Base-by-base conservation (phyloP, 2,329 filamentous ascomycete species). In the Talaromyces sp. region DNA sequence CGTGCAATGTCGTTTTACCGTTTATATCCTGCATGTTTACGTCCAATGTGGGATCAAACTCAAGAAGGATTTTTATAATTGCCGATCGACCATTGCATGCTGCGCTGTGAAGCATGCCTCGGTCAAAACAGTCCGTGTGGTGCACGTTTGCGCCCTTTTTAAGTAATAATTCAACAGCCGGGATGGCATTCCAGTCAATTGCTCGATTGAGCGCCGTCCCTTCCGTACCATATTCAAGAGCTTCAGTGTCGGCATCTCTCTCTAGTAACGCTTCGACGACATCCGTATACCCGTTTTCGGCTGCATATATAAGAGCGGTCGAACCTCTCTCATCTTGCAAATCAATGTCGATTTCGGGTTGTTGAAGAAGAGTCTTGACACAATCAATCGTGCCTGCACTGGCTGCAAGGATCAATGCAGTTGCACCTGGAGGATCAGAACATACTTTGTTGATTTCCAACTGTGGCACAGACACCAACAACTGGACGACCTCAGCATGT, bases 1-100 rank as follows among this genome's bases (percentile, higher is more conserved):
- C 45, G 45, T 48, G 45, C 13, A 48, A 48, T 21, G 45, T 48
- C 28, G 45, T 48, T 48, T 48, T 48, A 15, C 45, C 45, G 11
- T 48, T 48, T 15, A 48, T 25, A 35, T 48, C 45, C 28, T 48
- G 45, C 45, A 48, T 35, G 28, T 48, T 48, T 4, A 48, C 33
- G 5, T 48, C 45, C 45, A 48, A 48, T 8, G 45, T 48, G 19
- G 45, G 45, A 28, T 48, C 45, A 10, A 48, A 48, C 7, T 48
- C 28, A 5, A 48, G 45, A 10, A 48, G 45, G 19, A 48, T 19
- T n/a, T 48, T 28, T 33, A 48, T 48, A 10, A 48, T 48, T 35
- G 33, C 45, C 9, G 45, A 48, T 19, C 28, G 25, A 35, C 45
- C 45, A 48, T 48, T 48, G 33, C 45, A 48, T 21, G 45, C 45